Conservation (phyloP, 306 rosid species). For the Castanea crenata region DNA sequence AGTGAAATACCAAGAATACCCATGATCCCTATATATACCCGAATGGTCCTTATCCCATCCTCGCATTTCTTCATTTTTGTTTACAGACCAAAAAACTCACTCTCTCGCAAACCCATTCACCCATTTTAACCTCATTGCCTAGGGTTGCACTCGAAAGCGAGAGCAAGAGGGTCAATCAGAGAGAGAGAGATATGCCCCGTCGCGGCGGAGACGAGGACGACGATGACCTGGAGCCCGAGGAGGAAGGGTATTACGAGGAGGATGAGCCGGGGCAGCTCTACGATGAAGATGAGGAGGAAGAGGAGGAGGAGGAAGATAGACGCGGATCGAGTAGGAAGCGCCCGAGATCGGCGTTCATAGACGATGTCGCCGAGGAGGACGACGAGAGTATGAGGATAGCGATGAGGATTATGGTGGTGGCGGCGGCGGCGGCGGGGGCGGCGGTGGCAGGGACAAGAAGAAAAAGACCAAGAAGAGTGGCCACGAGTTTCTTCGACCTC, state of each 20-base stretch:
- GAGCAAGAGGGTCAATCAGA: neutral
- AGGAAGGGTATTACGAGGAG: constrained; percentile 52
- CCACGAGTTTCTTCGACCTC: constrained; percentile 61
- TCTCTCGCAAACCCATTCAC: neutral
- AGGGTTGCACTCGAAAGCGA: neutral
- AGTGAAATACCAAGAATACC: no score
- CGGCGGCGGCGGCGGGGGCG: constrained; percentile 34
- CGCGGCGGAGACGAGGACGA: constrained; percentile 52
- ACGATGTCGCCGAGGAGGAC: constrained; percentile 78
- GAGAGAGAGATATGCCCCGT: constrained; percentile 42
- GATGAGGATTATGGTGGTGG: constrained; percentile 49
- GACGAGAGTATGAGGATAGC: constrained; percentile 72
- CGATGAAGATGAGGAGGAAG: constrained; percentile 54
- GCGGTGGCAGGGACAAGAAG: constrained; percentile 31
- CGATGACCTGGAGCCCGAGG: constrained; percentile 67
- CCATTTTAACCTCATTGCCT: no score
- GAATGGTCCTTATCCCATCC: no score
- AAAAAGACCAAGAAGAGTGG: constrained; percentile 25
- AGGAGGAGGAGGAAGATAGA: constrained; percentile 59
- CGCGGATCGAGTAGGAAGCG: constrained; percentile 51
- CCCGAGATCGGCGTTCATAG: constrained; percentile 57
- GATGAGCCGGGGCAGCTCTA: constrained; percentile 51
- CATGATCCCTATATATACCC: no score
- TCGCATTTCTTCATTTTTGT: no score
- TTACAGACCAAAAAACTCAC: neutral